Evolutionary conservation across 176 grass and related monocot genomes (phyloP).

Genomic region (Elaeis guineensis): DNA sequence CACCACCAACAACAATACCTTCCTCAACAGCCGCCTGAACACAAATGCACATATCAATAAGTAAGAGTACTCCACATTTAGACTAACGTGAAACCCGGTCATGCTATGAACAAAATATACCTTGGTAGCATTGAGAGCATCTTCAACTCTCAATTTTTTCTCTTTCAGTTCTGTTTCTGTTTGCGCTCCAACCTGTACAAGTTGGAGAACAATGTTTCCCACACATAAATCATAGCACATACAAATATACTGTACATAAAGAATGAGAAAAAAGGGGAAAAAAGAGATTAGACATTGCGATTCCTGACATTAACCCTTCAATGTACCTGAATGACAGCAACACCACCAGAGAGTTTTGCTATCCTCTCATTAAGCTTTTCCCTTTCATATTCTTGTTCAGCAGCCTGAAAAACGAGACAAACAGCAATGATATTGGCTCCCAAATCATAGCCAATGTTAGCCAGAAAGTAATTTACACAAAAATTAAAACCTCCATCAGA

Average conservation of each 20-base stretch:
- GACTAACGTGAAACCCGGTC: not conserved
- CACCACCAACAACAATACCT: slow-evolving; percentile 98
- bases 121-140: slow-evolving; percentile 98
- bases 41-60: not conserved
- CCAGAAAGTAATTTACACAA: not conserved
- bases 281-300: not conserved
- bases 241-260: not conserved
- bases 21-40: slow-evolving; percentile 91
- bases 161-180: slow-evolving; percentile 97
- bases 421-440: not conserved
- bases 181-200: slow-evolving; percentile 84
- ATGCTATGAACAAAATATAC: slow-evolving; percentile 20
- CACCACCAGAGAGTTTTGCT: slow-evolving; percentile 95
- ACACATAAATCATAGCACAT: not conserved
- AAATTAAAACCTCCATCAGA: slow-evolving; percentile 62
- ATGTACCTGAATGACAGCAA: slow-evolving; percentile 96
- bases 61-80: too few relatives aligned
- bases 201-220: slow-evolving; percentile 1
- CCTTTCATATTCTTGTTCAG: slow-evolving; percentile 97
- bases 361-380: slow-evolving; percentile 98
- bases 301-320: not conserved
- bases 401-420: slow-evolving; percentile 29
- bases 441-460: not conserved
- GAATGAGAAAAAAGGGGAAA: not conserved
- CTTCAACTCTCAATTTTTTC: slow-evolving; percentile 99